Evolutionary conservation across 1,284 basidiomycete species (phyloP).

Genomic region (Ganoderma meredithae): DNA sequence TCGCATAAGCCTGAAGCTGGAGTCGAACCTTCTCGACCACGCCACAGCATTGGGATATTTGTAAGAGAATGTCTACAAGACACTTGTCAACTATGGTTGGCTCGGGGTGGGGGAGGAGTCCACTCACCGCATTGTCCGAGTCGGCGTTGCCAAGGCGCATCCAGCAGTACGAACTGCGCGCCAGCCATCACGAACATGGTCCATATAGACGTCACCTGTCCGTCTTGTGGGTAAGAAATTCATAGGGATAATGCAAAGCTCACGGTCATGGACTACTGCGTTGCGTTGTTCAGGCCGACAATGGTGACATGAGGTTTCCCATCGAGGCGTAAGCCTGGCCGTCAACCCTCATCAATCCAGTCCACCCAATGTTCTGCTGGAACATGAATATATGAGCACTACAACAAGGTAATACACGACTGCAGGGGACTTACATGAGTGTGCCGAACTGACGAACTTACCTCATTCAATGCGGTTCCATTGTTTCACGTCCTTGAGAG

Average conservation of each 20-base stretch:
- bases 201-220: conserved; percentile 68
- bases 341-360: conserved; percentile 69
- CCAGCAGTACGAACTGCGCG: conserved; percentile 60
- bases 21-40: conserved; percentile 60
- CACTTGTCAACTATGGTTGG: background rate
- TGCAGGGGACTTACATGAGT: conserved; percentile 50
- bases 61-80: conserved; percentile 54
- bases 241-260: background rate
- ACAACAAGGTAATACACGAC: background rate
- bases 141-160: conserved; percentile 52
- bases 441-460: conserved; percentile 75
- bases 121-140: conserved; percentile 54
- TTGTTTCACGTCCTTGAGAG: conserved; percentile 54
- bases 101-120: too few species aligned
- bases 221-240: background rate
- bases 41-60: conserved; percentile 57
- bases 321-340: conserved; percentile 63
- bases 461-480: conserved; percentile 62
- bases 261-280: conserved; percentile 63
- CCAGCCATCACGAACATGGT: conserved; percentile 63
- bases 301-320: conserved; percentile 53
- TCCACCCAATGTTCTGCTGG: conserved; percentile 68
- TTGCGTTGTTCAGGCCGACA: conserved; percentile 53
- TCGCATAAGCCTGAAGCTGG: conserved; percentile 61
- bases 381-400: background rate